A percentile compares a stretch with the other conserved stretches of the same genome.
Conservation (phyloP, 2,329 filamentous ascomycete genomes). For the Blastomyces gilchristii region DNA sequence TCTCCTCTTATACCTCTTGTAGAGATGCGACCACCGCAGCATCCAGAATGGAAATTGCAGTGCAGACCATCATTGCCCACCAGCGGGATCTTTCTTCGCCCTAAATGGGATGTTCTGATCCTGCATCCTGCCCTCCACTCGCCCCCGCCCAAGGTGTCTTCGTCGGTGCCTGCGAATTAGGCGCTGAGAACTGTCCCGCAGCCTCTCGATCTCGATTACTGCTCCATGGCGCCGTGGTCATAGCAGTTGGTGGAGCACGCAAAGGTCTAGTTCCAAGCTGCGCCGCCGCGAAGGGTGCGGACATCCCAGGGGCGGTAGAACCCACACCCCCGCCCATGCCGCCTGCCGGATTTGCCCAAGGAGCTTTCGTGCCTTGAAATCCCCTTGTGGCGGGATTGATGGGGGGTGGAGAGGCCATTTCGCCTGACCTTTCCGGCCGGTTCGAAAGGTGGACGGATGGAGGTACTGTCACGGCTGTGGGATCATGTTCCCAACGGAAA, state of each 20-base stretch:
- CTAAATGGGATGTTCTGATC: neutral
- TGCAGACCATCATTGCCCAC: neutral
- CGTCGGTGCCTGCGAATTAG: neutral
- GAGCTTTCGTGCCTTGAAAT: constrained; percentile 25
- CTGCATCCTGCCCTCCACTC: neutral
- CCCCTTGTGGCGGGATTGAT: constrained; percentile 13
- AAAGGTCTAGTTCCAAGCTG: constrained; percentile 1
- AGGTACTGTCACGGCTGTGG: constrained; percentile 43
- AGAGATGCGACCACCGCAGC: neutral
- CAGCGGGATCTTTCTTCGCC: constrained; percentile 1
- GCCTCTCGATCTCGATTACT: constrained; percentile 16
- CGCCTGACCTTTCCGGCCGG: constrained; percentile 6
- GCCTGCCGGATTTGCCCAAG: constrained; percentile 24
- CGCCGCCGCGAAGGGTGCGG: constrained; percentile 24
- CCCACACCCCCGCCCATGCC: constrained; percentile 15
- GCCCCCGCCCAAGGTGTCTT: constrained; percentile 11
- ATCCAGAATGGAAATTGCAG: neutral
- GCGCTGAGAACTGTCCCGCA: neutral
- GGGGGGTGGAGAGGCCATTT: neutral
- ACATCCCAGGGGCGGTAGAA: constrained; percentile 15
- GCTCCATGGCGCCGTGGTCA: constrained; percentile 34
- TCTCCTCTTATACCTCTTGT: neutral
- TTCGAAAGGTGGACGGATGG: constrained; percentile 45
- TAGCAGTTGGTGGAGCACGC: constrained; percentile 10
- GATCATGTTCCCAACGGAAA: constrained; percentile 66